A percentile compares a stretch with the other conserved stretches of the same genome.
These are phyloP conservation scores for Castanea mollissima DNA, from an alignment of 306 rosid genomes.

Conservation along the genomic window DNA sequence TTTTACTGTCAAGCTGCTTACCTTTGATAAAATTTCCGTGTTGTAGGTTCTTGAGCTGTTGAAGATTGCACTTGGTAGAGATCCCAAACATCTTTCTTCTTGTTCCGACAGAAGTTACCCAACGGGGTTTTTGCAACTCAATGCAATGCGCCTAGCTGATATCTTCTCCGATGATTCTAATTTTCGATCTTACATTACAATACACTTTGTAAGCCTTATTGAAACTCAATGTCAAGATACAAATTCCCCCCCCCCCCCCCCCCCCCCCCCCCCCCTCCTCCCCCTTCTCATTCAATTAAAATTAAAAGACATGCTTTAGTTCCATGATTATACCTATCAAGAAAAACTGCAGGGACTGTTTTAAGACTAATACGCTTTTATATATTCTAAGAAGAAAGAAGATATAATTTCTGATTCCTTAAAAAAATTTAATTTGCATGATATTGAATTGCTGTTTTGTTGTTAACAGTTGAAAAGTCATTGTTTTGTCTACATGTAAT, in stretches of 20 bases:
- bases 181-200: constrained; percentile 76
- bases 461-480: not conserved
- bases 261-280: accelerated
- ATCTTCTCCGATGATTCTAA: constrained; percentile 94
- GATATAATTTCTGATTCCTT: constrained; percentile 4
- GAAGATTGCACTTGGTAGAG: constrained; percentile 67
- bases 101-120: constrained; percentile 54
- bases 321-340: not conserved
- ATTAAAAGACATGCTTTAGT: not conserved
- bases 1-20: constrained; percentile 12
- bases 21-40: constrained; percentile 23
- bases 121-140: constrained; percentile 86
- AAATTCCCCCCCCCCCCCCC: too few species aligned
- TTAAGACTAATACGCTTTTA: not conserved
- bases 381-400: not conserved
- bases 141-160: constrained; percentile 96
- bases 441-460: not conserved
- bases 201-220: constrained; percentile 57
- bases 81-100: constrained; percentile 37
- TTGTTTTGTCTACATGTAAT: constrained; percentile 21
- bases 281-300: too few species aligned
- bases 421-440: not conserved
- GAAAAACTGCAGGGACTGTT: not conserved
- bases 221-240: not conserved
- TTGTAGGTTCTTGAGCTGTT: constrained; percentile 72